phyloP scores from a whole-genome alignment of 2,329 filamentous ascomycete species.

The Nemania abortiva region DNA sequence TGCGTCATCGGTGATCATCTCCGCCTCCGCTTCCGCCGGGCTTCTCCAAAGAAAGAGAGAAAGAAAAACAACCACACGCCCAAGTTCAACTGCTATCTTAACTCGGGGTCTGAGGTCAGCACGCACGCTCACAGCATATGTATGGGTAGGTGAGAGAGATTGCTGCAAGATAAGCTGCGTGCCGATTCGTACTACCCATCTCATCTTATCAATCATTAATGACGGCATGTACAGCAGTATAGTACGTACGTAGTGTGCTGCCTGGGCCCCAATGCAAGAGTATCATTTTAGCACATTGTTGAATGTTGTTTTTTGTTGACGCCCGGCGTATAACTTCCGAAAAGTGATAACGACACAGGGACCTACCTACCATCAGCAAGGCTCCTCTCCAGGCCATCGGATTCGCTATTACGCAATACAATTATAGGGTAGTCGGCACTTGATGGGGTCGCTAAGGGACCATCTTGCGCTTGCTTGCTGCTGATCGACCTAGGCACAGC shows the following conservation, averaged over 20 bases:
- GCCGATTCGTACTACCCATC: slow-evolving; percentile 1
- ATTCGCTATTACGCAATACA: slow-evolving; percentile 17
- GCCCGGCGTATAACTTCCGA: background rate
- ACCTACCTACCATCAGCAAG: no score
- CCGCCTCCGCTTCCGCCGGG: slow-evolving; percentile 25
- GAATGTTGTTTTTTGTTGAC: background rate
- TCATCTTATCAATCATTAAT: slow-evolving; percentile 25
- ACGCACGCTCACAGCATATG: background rate
- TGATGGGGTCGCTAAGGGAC: slow-evolving; percentile 1
- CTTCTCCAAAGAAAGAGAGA: slow-evolving; percentile 33
- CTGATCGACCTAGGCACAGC: slow-evolving; percentile 20
- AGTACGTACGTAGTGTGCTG: background rate
- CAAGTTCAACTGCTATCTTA: slow-evolving; percentile 11
- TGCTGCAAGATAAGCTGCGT: slow-evolving; percentile 31
- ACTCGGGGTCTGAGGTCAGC: slow-evolving; percentile 31
- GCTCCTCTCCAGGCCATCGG: background rate
- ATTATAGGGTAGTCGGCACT: slow-evolving; percentile 12
- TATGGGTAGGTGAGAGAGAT: slow-evolving; percentile 7
- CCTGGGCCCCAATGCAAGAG: background rate
- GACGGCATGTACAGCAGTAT: no score
- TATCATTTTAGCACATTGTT: no score
- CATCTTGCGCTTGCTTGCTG: slow-evolving; percentile 10
- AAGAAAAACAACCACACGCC: no score
- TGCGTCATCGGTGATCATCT: slow-evolving; percentile 34
- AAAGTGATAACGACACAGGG: slow-evolving; percentile 8